A percentile compares a stretch with the other conserved stretches of the same genome.
phyloP scores from a whole-genome alignment of 116 monocot species.

The Papilionanthe hybrid region DNA sequence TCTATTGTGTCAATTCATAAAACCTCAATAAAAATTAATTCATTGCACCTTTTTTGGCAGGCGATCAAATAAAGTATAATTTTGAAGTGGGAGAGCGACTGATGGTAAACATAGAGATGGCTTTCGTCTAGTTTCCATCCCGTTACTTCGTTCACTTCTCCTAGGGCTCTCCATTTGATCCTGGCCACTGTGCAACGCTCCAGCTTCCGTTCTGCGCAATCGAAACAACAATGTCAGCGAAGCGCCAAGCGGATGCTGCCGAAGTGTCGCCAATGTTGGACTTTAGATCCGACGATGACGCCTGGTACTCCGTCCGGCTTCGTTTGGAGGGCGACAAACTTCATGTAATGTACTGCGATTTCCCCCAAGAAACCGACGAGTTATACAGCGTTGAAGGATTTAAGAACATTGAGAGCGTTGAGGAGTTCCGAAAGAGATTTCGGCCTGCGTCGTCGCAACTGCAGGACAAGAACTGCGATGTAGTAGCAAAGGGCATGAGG shows the following conservation, averaged over 20 bases:
- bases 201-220: background rate
- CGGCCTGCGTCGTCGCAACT: conserved; percentile 25
- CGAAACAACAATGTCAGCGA: background rate
- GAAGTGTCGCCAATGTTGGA: conserved; percentile 10
- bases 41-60: too few relatives aligned
- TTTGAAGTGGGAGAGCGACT: too few relatives aligned
- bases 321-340: conserved; percentile 15
- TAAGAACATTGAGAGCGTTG: conserved; percentile 5
- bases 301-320: conserved; percentile 33
- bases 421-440: conserved; percentile 26
- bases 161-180: too few relatives aligned
- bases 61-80: too few relatives aligned
- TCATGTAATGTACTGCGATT: conserved; percentile 34
- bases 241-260: background rate
- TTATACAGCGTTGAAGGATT: conserved; percentile 14
- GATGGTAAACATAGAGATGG: too few relatives aligned
- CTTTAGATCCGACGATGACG: conserved; percentile 32
- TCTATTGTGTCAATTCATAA: too few relatives aligned
- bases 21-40: too few relatives aligned
- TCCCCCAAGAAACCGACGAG: conserved; percentile 25
- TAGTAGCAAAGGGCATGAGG: conserved; percentile 14
- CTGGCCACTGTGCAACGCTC: background rate
- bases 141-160: too few relatives aligned
- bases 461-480: conserved; percentile 38
- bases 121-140: too few relatives aligned